phyloP scores from a whole-genome alignment of 345 rosid genomes.

The Citrus sp. region DNA sequence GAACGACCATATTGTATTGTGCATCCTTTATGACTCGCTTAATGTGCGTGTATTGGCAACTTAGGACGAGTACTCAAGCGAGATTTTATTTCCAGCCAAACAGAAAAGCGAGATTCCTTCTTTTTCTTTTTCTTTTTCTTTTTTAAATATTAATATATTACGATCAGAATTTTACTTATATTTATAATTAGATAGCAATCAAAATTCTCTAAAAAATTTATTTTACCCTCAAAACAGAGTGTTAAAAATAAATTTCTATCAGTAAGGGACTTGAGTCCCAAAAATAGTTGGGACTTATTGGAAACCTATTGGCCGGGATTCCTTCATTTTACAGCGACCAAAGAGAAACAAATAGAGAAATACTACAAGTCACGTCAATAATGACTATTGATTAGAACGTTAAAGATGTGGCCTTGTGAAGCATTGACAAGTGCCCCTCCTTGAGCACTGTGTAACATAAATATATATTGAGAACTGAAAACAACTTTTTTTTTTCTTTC shows the following conservation, averaged over 20 bases:
- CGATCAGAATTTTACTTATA: fast-evolving
- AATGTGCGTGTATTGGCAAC: background rate
- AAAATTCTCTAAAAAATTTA: fast-evolving
- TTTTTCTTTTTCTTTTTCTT: too few relatives aligned
- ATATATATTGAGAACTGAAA: background rate
- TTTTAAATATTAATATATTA: too few relatives aligned
- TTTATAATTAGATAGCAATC: too few relatives aligned
- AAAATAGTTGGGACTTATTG: too few relatives aligned
- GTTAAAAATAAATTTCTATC: too few relatives aligned
- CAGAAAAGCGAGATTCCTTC: background rate
- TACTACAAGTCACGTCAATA: slow-evolving; percentile 10
- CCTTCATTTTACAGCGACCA: background rate
- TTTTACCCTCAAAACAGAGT: fast-evolving
- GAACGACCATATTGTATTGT: background rate
- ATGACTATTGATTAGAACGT: background rate
- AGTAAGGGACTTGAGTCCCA: too few relatives aligned
- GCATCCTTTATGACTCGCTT: background rate
- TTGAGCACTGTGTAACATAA: background rate
- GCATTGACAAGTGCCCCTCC: slow-evolving; percentile 2
- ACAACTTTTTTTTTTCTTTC: background rate
- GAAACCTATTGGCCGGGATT: background rate
- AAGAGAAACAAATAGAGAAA: background rate
- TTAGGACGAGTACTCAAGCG: background rate
- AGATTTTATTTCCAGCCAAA: slow-evolving; percentile 12
- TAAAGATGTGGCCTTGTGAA: background rate